phyloP scores from a whole-genome alignment of 768 basidiomycete species.

The Thelephora ganbajun region DNA sequence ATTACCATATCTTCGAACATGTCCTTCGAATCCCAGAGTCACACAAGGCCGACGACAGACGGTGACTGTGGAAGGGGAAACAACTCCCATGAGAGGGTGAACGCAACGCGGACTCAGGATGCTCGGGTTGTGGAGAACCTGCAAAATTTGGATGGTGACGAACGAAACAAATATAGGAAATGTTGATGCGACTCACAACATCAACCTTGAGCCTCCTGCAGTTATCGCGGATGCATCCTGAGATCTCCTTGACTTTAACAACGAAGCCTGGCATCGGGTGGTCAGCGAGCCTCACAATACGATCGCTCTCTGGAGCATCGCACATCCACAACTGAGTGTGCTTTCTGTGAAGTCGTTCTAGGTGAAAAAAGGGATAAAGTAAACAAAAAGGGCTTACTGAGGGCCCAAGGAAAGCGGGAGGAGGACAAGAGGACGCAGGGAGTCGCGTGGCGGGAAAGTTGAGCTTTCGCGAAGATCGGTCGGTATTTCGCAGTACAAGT shows the following conservation, averaged over 20 bases:
- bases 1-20: conserved; percentile 34
- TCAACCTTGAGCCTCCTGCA: conserved; percentile 97
- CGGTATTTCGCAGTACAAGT: no score
- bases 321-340: no score
- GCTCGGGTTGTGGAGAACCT: conserved; percentile 89
- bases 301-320: no score
- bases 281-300: conserved; percentile 1
- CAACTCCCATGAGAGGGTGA: conserved; percentile 67
- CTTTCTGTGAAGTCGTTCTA: no score
- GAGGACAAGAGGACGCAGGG: no score
- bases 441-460: no score
- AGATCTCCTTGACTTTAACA: conserved; percentile 98
- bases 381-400: no score
- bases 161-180: conserved; percentile 84
- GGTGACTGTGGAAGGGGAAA: conserved; percentile 84
- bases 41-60: conserved; percentile 45
- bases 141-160: conserved; percentile 93
- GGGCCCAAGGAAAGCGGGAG: no score
- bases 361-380: no score
- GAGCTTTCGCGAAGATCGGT: no score
- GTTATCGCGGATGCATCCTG: conserved; percentile 97
- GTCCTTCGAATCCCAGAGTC: conserved; percentile 69
- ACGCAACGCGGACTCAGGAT: conserved; percentile 87
- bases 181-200: conserved; percentile 75
- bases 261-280: conserved; percentile 58